Base-by-base conservation (phyloP, 2,329 filamentous ascomycete genomes). In the Dothidotthia symphoricarpi region DNA sequence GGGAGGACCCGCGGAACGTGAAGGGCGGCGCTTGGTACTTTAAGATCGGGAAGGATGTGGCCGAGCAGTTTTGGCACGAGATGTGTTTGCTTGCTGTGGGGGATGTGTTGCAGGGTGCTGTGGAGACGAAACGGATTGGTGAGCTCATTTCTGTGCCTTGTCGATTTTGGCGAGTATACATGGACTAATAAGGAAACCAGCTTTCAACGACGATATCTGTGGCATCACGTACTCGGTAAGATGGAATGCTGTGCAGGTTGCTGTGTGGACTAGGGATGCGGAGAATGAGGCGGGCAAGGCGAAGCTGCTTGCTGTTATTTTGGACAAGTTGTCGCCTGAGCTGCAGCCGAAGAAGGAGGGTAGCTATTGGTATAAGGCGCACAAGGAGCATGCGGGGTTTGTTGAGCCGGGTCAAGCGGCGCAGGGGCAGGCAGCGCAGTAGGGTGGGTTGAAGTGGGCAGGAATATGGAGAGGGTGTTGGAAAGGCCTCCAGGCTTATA, bases 11-110 rank as follows among this genome's bases (percentile, higher is more conserved):
- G 27, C 82, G 93, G 57, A 96, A 96, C 69, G 75, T 85, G 43
- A 77, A 82, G 45, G 91, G 91, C 35, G 91, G 91, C 33, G 85
- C 86, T 64, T 96, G 88, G 88, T 94, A 88, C 15, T 95, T 97
- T 69, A 83, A 90, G 34, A 84, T 96, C 29, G 82, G 84, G 48
- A 95, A 95, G 73, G 76, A 75, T 45, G 76, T 78, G 25, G 76
- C 75, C 3, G 78, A 81, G 3, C 84, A 84, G 55, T 85, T 87
- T 61, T 96, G 85, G 88, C 89, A 83, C 55, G 82, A 83, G 62
- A 76, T 95, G 45, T 81, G 89, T 70, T 72, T 91, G 62, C 76
- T 93, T 66, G 88, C 88, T 24, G 87, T 93, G 45, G 88, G 88
- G 24, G 88, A 94, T 73, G 78, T 84, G 60, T 72, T 94, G 47